These are phyloP conservation scores for Sphagnum tenellum DNA, from an alignment of 225 moss, liverwort and hornwort species.

Conservation along the genomic window DNA sequence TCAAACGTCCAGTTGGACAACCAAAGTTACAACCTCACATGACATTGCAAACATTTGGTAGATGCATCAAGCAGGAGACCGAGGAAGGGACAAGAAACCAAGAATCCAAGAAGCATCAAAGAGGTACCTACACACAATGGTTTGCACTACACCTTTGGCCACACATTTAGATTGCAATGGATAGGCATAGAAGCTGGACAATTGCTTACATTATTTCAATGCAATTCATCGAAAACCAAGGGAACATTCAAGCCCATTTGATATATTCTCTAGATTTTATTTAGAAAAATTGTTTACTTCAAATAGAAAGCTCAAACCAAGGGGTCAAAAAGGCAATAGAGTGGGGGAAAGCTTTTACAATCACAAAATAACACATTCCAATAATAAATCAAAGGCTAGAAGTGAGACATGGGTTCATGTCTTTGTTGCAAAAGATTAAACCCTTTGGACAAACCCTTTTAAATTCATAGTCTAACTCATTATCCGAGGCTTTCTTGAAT, in stretches of 20 bases:
- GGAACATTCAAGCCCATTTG: neutral
- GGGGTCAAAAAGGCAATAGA: neutral
- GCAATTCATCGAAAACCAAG: neutral
- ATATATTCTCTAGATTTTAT: neutral
- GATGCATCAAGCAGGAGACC: no score
- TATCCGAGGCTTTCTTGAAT: neutral
- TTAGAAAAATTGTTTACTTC: neutral
- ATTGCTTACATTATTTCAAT: neutral
- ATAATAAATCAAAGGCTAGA: neutral
- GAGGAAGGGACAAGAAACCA: no score
- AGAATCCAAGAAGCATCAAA: no score
- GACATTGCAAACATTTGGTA: no score
- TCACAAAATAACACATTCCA: neutral
- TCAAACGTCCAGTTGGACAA: no score
- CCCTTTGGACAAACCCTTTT: neutral
- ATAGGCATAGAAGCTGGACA: no score
- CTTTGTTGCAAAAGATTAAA: neutral
- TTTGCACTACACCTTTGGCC: no score
- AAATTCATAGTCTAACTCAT: neutral
- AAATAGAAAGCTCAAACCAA: neutral
- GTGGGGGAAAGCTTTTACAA: neutral
- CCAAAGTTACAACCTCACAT: no score
- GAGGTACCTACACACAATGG: no score
- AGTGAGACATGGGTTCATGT: neutral
- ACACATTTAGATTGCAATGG: no score